Evolutionary conservation across 805 yeast genomes (phyloP).

Genomic region (Metschnikowia arizonensis): DNA sequence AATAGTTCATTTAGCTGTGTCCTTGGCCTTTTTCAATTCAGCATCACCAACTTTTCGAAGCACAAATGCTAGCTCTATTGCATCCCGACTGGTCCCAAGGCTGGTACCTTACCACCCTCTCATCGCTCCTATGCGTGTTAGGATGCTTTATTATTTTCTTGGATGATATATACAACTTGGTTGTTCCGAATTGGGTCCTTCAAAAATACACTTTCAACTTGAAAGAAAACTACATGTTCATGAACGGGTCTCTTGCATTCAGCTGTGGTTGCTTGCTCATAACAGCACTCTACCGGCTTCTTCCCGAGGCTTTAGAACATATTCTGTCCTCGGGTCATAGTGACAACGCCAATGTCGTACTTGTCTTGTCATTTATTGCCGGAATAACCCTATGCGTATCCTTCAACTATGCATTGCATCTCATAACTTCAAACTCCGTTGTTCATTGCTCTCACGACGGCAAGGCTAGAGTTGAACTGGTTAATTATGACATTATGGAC

Average conservation of each 20-base stretch:
- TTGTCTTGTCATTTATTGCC: conserved; percentile 44
- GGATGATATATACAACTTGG: conserved; percentile 49
- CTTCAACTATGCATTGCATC: conserved; percentile 65
- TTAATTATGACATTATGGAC: conserved; percentile 13
- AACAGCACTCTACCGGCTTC: conserved; percentile 69
- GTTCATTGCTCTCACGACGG: conserved; percentile 79
- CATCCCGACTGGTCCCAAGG: conserved; percentile 39
- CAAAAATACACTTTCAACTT: conserved; percentile 46
- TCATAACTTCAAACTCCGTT: conserved; percentile 72
- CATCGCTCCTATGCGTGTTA: conserved; percentile 64
- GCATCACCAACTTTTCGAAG: not conserved
- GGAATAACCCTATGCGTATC: conserved; percentile 62
- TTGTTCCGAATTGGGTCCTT: conserved; percentile 41
- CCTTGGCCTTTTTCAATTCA: not conserved
- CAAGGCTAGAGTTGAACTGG: conserved; percentile 20
- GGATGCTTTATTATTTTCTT: conserved; percentile 67
- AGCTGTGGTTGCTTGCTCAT: conserved; percentile 79
- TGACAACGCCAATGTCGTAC: conserved; percentile 28
- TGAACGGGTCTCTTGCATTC: conserved; percentile 70
- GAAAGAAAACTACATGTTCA: conserved; percentile 56
- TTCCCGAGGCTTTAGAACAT: conserved; percentile 64
- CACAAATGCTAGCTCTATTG: not conserved
- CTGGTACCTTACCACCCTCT: conserved; percentile 60
- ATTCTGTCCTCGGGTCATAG: conserved; percentile 27
- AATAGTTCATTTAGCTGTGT: not conserved